Evolutionary conservation across 495 filamentous ascomycete species (phyloP).

Genomic region (Pseudevernia furfuracea): DNA sequence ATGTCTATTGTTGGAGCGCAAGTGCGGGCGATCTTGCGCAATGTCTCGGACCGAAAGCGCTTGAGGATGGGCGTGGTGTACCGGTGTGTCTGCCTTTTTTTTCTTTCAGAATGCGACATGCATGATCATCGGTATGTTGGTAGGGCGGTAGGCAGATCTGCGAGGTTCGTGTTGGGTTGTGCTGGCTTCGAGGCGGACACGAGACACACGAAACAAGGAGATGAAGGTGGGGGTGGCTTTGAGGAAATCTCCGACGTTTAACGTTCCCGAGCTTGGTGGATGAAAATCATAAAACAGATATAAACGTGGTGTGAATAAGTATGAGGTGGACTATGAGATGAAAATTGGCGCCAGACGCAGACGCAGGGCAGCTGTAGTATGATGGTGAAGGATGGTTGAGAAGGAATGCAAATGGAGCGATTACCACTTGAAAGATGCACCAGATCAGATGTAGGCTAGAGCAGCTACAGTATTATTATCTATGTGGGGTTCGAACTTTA

Average conservation of each 20-base stretch:
- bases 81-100: background rate
- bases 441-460: too few species aligned
- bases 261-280: background rate
- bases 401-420: background rate
- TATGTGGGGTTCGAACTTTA: background rate
- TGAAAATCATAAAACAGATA: background rate
- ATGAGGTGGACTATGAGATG: too few species aligned
- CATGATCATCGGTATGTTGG: background rate
- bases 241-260: background rate
- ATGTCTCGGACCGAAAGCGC: background rate
- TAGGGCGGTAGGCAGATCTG: background rate
- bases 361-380: background rate
- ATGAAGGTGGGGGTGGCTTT: conserved; percentile 2
- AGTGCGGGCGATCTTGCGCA: background rate
- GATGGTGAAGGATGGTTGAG: background rate
- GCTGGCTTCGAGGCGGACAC: background rate
- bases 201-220: background rate
- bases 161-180: background rate
- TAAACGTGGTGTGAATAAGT: too few species aligned
- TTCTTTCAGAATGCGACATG: background rate
- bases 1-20: conserved; percentile 3
- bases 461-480: too few species aligned
- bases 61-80: background rate
- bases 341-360: too few species aligned
- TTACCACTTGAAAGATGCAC: too few species aligned